These are phyloP conservation scores for Styphnolobium japonicum DNA, from an alignment of 306 rosid genomes.

Conservation along the genomic window DNA sequence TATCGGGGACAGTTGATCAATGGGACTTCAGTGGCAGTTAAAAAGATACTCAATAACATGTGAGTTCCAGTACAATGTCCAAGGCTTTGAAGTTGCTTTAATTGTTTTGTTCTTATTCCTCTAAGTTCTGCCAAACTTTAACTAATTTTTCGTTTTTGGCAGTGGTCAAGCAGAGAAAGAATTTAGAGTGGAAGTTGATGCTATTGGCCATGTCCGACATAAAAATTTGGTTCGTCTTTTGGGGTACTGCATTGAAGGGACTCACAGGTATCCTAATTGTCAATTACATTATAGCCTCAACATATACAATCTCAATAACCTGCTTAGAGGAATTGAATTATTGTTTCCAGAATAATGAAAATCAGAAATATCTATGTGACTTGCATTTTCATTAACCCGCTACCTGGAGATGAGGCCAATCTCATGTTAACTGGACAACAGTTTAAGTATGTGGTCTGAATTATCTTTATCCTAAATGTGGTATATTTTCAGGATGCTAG, in stretches of 20 bases:
- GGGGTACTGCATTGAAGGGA: conserved; percentile 82
- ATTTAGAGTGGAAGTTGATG: conserved; percentile 84
- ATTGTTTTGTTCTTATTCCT: conserved; percentile 14
- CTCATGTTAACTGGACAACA: not conserved
- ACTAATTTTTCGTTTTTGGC: not conserved
- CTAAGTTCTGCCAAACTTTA: conserved; percentile 6
- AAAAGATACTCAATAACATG: conserved; percentile 78
- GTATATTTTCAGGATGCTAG: conserved; percentile 56
- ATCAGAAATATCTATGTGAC: not conserved
- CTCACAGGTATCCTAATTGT: conserved; percentile 52
- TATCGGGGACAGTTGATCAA: conserved; percentile 62
- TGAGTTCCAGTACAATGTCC: conserved; percentile 35
- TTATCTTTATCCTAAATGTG: not conserved
- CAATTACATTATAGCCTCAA: not conserved
- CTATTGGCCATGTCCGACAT: conserved; percentile 86
- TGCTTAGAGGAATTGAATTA: not conserved
- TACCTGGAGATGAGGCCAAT: not conserved
- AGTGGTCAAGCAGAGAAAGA: conserved; percentile 91
- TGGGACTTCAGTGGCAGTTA: conserved; percentile 80
- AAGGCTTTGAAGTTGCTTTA: not conserved
- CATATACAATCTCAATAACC: not conserved
- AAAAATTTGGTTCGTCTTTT: conserved; percentile 86
- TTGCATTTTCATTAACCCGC: not conserved
- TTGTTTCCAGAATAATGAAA: not conserved
- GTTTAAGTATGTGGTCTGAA: not conserved